phyloP scores from a whole-genome alignment of 1,139 yeast species.

The Yamadazyma dendronema region DNA sequence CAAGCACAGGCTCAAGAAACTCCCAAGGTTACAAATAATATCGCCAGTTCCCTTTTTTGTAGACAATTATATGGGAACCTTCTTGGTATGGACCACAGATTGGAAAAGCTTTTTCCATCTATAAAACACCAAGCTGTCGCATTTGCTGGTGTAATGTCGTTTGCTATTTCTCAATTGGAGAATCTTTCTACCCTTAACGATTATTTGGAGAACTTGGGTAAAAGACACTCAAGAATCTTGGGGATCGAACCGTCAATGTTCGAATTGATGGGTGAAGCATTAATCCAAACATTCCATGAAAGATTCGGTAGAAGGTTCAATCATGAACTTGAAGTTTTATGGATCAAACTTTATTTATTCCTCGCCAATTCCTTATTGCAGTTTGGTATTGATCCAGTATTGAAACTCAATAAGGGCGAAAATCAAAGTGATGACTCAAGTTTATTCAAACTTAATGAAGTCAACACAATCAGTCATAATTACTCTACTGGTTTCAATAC shows the following conservation, averaged over 20 bases:
- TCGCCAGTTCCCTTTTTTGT: slow-evolving; percentile 53
- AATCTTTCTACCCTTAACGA: slow-evolving; percentile 49
- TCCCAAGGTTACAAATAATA: slow-evolving; percentile 11
- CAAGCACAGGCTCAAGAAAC: slow-evolving; percentile 7
- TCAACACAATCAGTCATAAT: slow-evolving; percentile 4
- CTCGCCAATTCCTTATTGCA: slow-evolving; percentile 66
- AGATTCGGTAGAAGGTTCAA: slow-evolving; percentile 51
- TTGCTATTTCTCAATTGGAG: slow-evolving; percentile 51
- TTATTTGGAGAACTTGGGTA: slow-evolving; percentile 63
- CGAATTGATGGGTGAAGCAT: slow-evolving; percentile 77
- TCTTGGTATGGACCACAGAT: slow-evolving; percentile 49
- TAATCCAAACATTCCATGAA: slow-evolving; percentile 71
- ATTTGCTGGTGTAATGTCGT: slow-evolving; percentile 76
- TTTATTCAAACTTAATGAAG: slow-evolving; percentile 12
- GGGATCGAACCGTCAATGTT: slow-evolving; percentile 74
- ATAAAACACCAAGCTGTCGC: slow-evolving; percentile 72
- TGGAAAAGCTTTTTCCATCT: slow-evolving; percentile 61
- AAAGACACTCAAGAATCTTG: slow-evolving; percentile 71
- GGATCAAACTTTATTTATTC: slow-evolving; percentile 66
- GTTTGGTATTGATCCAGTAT: slow-evolving; percentile 62
- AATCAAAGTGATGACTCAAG: slow-evolving; percentile 3
- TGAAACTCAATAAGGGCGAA: slow-evolving; percentile 21
- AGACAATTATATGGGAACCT: slow-evolving; percentile 63
- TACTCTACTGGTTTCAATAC: neutral
- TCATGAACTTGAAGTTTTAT: slow-evolving; percentile 57